These are phyloP conservation scores for Cystobasidium slooffiae DNA, from an alignment of 1,284 basidiomycete species.

Conservation along the genomic window DNA sequence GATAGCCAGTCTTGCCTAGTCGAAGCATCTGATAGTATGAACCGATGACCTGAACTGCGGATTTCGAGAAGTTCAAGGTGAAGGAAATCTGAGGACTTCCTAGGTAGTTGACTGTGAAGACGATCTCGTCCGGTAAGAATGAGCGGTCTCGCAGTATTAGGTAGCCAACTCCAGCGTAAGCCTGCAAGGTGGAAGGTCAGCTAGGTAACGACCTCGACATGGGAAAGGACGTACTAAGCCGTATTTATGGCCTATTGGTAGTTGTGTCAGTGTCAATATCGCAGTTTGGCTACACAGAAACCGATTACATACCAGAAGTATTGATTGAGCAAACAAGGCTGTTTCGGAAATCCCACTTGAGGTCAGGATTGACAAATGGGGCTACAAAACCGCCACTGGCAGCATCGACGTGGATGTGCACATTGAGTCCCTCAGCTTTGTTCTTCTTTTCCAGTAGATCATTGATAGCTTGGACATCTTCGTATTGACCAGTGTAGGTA, in stretches of 20 bases:
- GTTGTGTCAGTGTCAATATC: not conserved
- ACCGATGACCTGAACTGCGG: conserved; percentile 48
- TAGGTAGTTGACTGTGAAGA: conserved; percentile 53
- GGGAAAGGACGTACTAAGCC: conserved; percentile 21
- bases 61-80: conserved; percentile 56
- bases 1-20: conserved; percentile 55
- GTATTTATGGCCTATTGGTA: conserved; percentile 51
- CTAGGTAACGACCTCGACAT: not conserved
- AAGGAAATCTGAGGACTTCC: conserved; percentile 47
- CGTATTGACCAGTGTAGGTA: conserved; percentile 55
- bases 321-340: conserved; percentile 57
- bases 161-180: conserved; percentile 56
- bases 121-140: conserved; percentile 56
- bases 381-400: conserved; percentile 55
- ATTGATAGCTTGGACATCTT: conserved; percentile 54
- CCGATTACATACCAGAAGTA: conserved; percentile 43
- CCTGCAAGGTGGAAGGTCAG: conserved; percentile 46
- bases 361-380: conserved; percentile 55
- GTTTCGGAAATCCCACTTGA: conserved; percentile 57
- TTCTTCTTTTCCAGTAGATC: conserved; percentile 54
- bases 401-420: conserved; percentile 55
- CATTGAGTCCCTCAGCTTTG: conserved; percentile 54
- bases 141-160: conserved; percentile 54
- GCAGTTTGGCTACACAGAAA: not conserved
- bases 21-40: conserved; percentile 53